phyloP scores from a whole-genome alignment of 2,329 filamentous ascomycete genomes.

The Trichoderma asperellum region DNA sequence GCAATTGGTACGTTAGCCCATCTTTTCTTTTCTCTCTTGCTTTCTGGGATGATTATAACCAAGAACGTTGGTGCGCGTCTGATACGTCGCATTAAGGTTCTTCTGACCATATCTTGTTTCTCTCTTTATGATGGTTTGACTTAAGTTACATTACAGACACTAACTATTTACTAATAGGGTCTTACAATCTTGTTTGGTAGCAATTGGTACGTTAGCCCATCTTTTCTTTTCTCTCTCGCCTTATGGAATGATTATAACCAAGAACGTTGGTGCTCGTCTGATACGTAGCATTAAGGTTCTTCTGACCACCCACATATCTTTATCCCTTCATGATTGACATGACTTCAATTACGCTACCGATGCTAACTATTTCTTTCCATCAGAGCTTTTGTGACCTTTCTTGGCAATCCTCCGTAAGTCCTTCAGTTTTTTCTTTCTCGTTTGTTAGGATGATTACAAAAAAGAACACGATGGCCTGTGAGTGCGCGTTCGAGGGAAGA shows the following conservation, averaged over 20 bases:
- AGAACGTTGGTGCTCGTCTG: not conserved
- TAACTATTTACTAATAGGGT: not conserved
- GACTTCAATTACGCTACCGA: not conserved
- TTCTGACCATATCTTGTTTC: not conserved
- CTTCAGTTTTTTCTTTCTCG: not conserved
- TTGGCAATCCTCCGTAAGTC: not conserved
- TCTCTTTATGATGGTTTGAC: not conserved
- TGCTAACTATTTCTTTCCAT: not conserved
- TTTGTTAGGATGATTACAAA: not conserved
- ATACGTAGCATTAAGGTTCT: not conserved
- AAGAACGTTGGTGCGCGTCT: not conserved
- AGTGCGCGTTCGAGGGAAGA: not conserved
- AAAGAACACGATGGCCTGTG: not conserved
- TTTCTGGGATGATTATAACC: not conserved
- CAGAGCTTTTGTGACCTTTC: not conserved
- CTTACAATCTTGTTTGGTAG: not conserved
- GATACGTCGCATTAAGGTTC: not conserved
- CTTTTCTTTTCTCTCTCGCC: not conserved
- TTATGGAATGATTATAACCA: not conserved
- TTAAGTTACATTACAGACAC: not conserved
- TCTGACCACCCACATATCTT: conserved; percentile 7
- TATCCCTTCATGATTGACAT: not conserved
- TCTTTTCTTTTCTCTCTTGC: not conserved
- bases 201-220: not conserved
- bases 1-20: not conserved